A percentile compares a stretch with the other conserved stretches of the same genome.
Evolutionary conservation across 2,329 filamentous ascomycete species (phyloP).

Genomic region (Botryotinia convoluta): DNA sequence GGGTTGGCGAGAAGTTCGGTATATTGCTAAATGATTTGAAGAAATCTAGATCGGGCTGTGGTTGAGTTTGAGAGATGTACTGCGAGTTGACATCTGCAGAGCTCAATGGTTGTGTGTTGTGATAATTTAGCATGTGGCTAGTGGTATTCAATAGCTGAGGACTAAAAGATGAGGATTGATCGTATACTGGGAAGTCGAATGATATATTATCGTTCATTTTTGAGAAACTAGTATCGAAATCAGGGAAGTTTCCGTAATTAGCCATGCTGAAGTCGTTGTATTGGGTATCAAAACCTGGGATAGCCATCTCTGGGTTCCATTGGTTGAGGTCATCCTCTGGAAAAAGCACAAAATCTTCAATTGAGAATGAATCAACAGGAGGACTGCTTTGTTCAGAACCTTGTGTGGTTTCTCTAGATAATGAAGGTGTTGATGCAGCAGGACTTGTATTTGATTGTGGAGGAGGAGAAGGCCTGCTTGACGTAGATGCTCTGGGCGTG

Average conservation of each 20-base stretch:
- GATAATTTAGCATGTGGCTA: neutral
- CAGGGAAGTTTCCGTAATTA: slow-evolving; percentile 30
- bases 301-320: slow-evolving; percentile 30
- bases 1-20: neutral
- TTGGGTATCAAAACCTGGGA: slow-evolving; percentile 25
- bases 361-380: slow-evolving; percentile 26
- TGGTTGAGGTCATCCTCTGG: slow-evolving; percentile 28
- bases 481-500: slow-evolving; percentile 30
- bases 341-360: slow-evolving; percentile 37
- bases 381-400: slow-evolving; percentile 23
- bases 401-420: slow-evolving; percentile 22
- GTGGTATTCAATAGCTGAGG: neutral
- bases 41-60: neutral
- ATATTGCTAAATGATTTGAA: neutral
- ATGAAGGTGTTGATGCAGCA: slow-evolving; percentile 21
- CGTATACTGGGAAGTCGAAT: slow-evolving; percentile 27
- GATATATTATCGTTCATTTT: slow-evolving; percentile 5
- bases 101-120: slow-evolving; percentile 10
- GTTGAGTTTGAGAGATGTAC: neutral
- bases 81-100: slow-evolving; percentile 5
- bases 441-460: slow-evolving; percentile 25
- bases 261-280: slow-evolving; percentile 30
- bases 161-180: slow-evolving; percentile 22
- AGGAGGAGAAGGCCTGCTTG: slow-evolving; percentile 25
- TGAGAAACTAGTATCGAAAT: slow-evolving; percentile 13